These are phyloP conservation scores for Alternaria gaisen DNA, from an alignment of 2,329 filamentous ascomycete genomes.

Conservation along the genomic window DNA sequence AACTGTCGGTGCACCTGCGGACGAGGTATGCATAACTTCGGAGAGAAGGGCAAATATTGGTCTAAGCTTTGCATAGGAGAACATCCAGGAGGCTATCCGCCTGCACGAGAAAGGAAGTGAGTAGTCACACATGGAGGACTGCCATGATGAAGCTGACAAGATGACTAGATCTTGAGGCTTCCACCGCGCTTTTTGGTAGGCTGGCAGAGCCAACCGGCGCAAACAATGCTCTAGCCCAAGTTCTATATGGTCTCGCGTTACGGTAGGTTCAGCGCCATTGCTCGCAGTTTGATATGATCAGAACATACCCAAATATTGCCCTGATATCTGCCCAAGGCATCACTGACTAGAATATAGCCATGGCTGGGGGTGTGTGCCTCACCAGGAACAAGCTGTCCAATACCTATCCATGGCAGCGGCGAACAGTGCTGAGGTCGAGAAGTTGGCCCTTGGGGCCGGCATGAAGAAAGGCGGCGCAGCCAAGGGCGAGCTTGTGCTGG, in stretches of 20 bases:
- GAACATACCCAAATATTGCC: conserved; percentile 38
- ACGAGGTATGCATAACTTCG: conserved; percentile 48
- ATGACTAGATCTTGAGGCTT: conserved; percentile 69
- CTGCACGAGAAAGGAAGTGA: conserved; percentile 81
- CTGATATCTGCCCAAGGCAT: conserved; percentile 23
- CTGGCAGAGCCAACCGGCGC: conserved; percentile 84
- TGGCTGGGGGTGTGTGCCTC: conserved; percentile 85
- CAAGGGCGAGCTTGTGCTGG: conserved; percentile 94
- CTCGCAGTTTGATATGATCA: conserved; percentile 7
- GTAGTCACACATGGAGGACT: conserved; percentile 20
- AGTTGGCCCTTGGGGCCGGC: conserved; percentile 82
- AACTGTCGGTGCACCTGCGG: conserved; percentile 49
- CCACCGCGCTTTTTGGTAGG: conserved; percentile 84
- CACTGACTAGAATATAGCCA: conserved; percentile 66
- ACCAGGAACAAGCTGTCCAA: conserved; percentile 76
- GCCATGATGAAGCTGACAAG: conserved; percentile 24
- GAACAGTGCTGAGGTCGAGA: conserved; percentile 88
- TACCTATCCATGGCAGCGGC: conserved; percentile 90
- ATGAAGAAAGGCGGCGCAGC: conserved; percentile 92
- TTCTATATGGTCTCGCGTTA: conserved; percentile 91
- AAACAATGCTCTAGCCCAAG: conserved; percentile 94
- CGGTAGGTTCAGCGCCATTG: conserved; percentile 63
- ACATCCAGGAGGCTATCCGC: conserved; percentile 95
- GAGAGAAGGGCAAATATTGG: conserved; percentile 15
- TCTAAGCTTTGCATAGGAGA: conserved; percentile 51